Evolutionary conservation across 1,284 basidiomycete genomes (phyloP), one percentile per base, ranked within the genome.

Genomic region (Sphaerobolus stellatus): DNA sequence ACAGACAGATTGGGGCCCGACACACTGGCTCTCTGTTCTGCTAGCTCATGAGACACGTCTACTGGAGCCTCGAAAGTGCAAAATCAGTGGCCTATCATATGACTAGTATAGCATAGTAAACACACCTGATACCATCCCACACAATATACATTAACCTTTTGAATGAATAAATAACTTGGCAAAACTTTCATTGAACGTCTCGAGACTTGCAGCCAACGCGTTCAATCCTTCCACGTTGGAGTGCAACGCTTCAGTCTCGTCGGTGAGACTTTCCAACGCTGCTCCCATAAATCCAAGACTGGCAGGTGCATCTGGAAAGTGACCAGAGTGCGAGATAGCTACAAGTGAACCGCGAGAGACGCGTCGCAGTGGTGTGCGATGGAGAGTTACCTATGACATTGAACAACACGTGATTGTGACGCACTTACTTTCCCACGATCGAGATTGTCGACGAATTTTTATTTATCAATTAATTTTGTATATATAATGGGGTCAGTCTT

Each of bases 71-170:
- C 62, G 3, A 64, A 62, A 16, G 54, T 52, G 24, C 62, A 55
- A 34, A 59, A 59, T 16, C 64, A 62, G 59, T 63, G 62, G 66
- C 20, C 53, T 47, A 36, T 53, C 34, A 55, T 9, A 40, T 3
- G 27, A 30, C 3, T 0, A 2, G 46, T 7, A 20, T 41, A 24
- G n/a, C 3, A 9, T 4, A 13, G 14, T 6, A 1, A 6, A 65
- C 80, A 56, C 62, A 88, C 92, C 79, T 95, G 88, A 0, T 83
- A 83, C 93, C 93, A 97, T 68, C 96, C 94, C 0, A 88, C 86
- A 27, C 93, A 94, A 59, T 95, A 82, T 1, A 92, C 88, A 65
- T 96, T 95, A 92, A 97, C 96, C 68, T 93, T 89, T 81, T 97
- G 84, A 9, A 88, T 86, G 68, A 94, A 95, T 18, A 97, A 71